Evolutionary conservation across 768 basidiomycete genomes (phyloP), one percentile per base, ranked within the genome.

Genomic region (Jaapia argillacea): DNA sequence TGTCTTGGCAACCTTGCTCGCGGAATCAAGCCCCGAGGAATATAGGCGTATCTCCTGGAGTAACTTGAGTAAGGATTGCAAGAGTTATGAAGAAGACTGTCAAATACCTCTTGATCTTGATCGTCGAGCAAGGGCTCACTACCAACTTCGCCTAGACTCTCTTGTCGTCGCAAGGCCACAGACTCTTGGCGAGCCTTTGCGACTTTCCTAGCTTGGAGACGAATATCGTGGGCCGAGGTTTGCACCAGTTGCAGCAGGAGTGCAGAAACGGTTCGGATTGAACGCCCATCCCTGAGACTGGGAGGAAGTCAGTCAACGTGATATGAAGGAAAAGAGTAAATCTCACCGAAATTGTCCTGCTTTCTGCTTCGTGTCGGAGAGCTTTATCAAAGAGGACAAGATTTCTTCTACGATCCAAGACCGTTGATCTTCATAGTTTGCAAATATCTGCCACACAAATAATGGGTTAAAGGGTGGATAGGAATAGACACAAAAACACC

Each of bases 321-420:
- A 4, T 27, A 27, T 22, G 43, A 47, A 16, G n/a, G 27, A 40
- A 33, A 25, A 10, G 12, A 14, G 18, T 24, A 12, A 22, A 3
- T 63, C 78, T 12, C 37, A 92, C 91, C 81, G 72, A 61, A 92
- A 94, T 52, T 88, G 87, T 0, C 90, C 86, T 40, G 85, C 87
- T 51, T 84, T 85, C 62, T 89, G 88, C 58, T 90, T 96, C 16
- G 81, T 78, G 54, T 91, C 87, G 2, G 89, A 86, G 20, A 93
- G 69, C 61, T 90, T 93, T 52, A 86, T 92, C 43, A 98, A 65
- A 0, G 90, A 93, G 6, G 79, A 76, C 22, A 99, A 56, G 25
- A 98, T 93, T 61, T 98, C 96, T 58, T 98, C 93, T n/a, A 98
- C 84, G 49, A 98, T 94, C 92, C 92, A 96, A 1, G 83, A 79